Percentiles rank a stretch among this genome's conserved stretches.
Conservation (phyloP, 1,284 basidiomycete species). For the Fomitopsis schrenkii region DNA sequence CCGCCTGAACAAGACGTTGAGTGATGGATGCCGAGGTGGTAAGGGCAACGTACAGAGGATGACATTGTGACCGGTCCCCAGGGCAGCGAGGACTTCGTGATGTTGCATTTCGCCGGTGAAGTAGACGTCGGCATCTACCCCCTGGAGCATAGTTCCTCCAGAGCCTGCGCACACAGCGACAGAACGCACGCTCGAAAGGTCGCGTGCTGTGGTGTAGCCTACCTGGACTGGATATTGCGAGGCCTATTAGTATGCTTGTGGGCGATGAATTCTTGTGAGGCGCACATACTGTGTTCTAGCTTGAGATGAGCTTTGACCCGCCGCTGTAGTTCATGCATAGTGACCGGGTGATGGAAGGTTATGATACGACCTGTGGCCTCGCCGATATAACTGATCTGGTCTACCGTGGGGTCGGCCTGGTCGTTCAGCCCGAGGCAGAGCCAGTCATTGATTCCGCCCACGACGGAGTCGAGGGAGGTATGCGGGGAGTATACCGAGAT, state of each 20-base stretch:
- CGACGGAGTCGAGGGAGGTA: conserved; percentile 78
- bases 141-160: conserved; percentile 71
- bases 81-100: conserved; percentile 78
- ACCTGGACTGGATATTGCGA: conserved; percentile 64
- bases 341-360: conserved; percentile 49
- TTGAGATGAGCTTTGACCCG: conserved; percentile 70
- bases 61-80: conserved; percentile 71
- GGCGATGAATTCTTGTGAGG: background rate
- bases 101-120: conserved; percentile 93
- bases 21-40: background rate
- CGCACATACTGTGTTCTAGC: conserved; percentile 52
- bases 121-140: conserved; percentile 74
- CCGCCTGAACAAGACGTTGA: conserved; percentile 23
- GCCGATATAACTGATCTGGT: conserved; percentile 16
- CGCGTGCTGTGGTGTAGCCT: conserved; percentile 43
- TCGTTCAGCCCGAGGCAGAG: conserved; percentile 31
- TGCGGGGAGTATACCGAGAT: conserved; percentile 89
- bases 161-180: conserved; percentile 87
- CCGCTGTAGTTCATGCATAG: conserved; percentile 54
- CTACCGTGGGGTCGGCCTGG: conserved; percentile 14
- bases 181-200: conserved; percentile 31
- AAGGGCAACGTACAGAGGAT: conserved; percentile 60
- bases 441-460: conserved; percentile 87
- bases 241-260: background rate
- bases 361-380: conserved; percentile 50